These are phyloP conservation scores for Leptomonas seymouri DNA, from an alignment of 208 protist species.

Conservation along the genomic window DNA sequence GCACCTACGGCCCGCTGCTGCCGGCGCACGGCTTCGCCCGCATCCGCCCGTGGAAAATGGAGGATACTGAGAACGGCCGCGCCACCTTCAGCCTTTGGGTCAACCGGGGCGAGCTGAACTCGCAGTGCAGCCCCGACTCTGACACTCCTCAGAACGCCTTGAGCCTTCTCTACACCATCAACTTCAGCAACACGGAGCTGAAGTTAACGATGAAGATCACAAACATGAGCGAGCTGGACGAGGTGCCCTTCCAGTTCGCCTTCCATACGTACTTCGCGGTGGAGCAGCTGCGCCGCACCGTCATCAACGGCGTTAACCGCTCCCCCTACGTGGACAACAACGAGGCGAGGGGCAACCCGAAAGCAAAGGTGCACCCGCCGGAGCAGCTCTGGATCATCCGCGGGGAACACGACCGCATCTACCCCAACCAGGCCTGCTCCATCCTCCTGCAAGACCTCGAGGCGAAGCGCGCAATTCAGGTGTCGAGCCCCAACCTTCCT, in stretches of 20 bases:
- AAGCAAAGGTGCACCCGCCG: conserved; percentile 37
- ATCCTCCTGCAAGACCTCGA: conserved; percentile 50
- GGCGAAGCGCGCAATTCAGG: conserved; percentile 36
- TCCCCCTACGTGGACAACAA: conserved; percentile 75
- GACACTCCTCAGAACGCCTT: conserved; percentile 36
- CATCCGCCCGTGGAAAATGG: conserved; percentile 42
- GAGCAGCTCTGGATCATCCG: conserved; percentile 41
- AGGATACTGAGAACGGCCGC: conserved; percentile 36
- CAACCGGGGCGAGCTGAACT: conserved; percentile 30
- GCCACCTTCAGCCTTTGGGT: conserved; percentile 42
- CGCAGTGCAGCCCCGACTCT: conserved; percentile 24
- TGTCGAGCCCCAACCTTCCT: conserved; percentile 53
- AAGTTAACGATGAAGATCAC: conserved; percentile 64
- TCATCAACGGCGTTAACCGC: conserved; percentile 72
- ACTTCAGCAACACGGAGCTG: conserved; percentile 63
- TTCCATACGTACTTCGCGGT: conserved; percentile 92
- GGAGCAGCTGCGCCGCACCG: conserved; percentile 48
- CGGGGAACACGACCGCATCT: conserved; percentile 83
- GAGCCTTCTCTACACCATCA: conserved; percentile 67
- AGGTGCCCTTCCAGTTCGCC: conserved; percentile 69
- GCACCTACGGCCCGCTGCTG: conserved; percentile 57
- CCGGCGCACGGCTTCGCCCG: conserved; percentile 86
- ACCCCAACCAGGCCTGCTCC: conserved; percentile 51
- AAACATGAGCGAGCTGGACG: conserved; percentile 49
- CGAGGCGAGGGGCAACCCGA: conserved; percentile 36